Conservation (phyloP, 345 rosid species). For the Lepidium aucheri region DNA sequence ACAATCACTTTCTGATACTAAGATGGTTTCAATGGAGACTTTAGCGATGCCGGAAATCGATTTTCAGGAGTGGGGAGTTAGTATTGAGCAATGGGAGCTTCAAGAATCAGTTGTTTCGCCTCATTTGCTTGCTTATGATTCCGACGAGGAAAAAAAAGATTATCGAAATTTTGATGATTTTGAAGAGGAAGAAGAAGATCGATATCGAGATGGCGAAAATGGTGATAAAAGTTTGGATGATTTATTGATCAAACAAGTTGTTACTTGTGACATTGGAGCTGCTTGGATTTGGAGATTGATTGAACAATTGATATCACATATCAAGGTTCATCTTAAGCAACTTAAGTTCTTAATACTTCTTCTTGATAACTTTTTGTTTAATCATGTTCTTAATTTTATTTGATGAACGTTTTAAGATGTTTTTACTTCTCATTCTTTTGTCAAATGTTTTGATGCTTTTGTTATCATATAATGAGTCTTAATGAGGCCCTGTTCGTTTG, state of each 20-base stretch:
- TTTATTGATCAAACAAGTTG: background rate
- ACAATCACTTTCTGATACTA: background rate
- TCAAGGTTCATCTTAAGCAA: conserved; percentile 8
- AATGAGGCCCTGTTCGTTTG: no score
- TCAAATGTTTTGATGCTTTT: background rate
- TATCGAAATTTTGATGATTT: background rate
- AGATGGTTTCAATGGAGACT: conserved; percentile 34
- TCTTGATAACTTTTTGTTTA: conserved; percentile 9
- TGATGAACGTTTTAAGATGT: background rate
- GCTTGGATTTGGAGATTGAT: background rate
- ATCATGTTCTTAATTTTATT: background rate
- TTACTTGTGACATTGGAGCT: conserved; percentile 6
- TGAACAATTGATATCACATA: background rate
- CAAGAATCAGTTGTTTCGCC: conserved; percentile 15
- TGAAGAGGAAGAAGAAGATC: background rate
- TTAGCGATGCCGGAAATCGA: conserved; percentile 42
- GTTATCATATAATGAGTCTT: background rate
- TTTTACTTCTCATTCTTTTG: background rate
- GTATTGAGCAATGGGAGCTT: conserved; percentile 31
- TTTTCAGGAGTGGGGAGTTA: conserved; percentile 27
- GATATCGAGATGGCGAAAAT: background rate
- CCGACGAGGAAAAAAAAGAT: background rate
- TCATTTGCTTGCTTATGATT: conserved; percentile 30
- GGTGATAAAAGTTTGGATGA: background rate
- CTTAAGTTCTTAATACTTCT: conserved; percentile 7